Evolutionary conservation across 305 asterid species (phyloP).

Genomic region (Rubia tinctorum): DNA sequence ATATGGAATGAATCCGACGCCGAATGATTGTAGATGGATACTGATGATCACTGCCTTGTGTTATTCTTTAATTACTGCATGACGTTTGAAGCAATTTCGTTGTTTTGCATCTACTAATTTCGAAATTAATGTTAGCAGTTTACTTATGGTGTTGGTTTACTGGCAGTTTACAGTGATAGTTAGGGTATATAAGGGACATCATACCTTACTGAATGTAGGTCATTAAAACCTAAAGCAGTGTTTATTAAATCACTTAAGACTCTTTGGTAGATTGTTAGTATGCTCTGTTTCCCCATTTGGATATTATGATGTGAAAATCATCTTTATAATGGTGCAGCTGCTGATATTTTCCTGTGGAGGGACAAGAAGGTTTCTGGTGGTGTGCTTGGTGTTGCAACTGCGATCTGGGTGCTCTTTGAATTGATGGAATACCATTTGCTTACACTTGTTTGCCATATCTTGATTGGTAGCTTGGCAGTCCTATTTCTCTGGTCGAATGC

Average conservation of each 20-base stretch:
- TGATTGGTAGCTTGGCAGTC: slow-evolving; percentile 65
- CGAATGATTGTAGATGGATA: not conserved
- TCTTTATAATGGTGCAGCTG: slow-evolving; percentile 45
- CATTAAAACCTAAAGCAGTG: not conserved
- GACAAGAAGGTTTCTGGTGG: slow-evolving; percentile 81
- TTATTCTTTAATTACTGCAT: not conserved
- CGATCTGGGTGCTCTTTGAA: slow-evolving; percentile 87
- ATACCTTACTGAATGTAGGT: not conserved
- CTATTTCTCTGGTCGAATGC: slow-evolving; percentile 89
- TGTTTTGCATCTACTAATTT: not conserved
- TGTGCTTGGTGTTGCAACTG: slow-evolving; percentile 77
- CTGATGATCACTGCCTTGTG: not conserved
- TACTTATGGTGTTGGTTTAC: not conserved
- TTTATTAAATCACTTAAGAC: not conserved
- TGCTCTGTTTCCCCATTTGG: not conserved
- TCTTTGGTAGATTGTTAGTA: not conserved
- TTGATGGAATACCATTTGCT: slow-evolving; percentile 84
- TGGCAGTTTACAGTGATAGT: not conserved
- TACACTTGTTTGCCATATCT: slow-evolving; percentile 74
- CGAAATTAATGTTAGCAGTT: not conserved
- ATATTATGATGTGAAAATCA: not conserved
- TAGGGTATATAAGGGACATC: not conserved
- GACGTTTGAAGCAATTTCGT: not conserved
- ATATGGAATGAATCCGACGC: not conserved
- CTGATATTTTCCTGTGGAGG: slow-evolving; percentile 88